A percentile compares a stretch with the other conserved stretches of the same genome.
Evolutionary conservation across 2,329 filamentous ascomycete genomes (phyloP).

Genomic region (Fusarium equiseti): DNA sequence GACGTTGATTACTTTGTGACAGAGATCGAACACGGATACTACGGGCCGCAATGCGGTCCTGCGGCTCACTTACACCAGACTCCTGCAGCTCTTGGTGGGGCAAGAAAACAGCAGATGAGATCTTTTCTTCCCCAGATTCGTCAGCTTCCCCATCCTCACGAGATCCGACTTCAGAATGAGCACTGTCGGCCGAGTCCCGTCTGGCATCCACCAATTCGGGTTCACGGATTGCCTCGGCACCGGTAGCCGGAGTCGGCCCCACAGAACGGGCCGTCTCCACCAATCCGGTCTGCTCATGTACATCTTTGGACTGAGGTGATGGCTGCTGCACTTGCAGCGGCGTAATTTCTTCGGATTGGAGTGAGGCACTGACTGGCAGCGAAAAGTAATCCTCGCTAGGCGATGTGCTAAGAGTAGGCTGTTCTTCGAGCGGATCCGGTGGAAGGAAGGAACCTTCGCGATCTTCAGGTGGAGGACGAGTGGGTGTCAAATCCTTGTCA

Average conservation of each 20-base stretch:
- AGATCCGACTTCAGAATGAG: slow-evolving; percentile 52
- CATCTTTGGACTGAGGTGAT: slow-evolving; percentile 26
- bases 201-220: slow-evolving; percentile 49
- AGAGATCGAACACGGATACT: slow-evolving; percentile 61
- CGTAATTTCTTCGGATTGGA: slow-evolving; percentile 18
- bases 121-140: slow-evolving; percentile 83
- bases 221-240: slow-evolving; percentile 40
- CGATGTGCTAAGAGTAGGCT: slow-evolving; percentile 38
- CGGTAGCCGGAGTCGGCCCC: slow-evolving; percentile 44
- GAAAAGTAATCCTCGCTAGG: slow-evolving; percentile 46
- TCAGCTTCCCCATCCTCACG: slow-evolving; percentile 56
- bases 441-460: slow-evolving; percentile 15
- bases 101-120: slow-evolving; percentile 86
- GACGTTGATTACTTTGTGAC: slow-evolving; percentile 56
- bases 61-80: slow-evolving; percentile 48
- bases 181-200: slow-evolving; percentile 56
- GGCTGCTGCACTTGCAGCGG: slow-evolving; percentile 35
- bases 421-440: slow-evolving; percentile 30
- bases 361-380: slow-evolving; percentile 22
- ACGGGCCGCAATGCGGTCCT: slow-evolving; percentile 56
- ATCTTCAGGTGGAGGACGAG: slow-evolving; percentile 32
- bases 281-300: slow-evolving; percentile 40
- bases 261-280: slow-evolving; percentile 37
- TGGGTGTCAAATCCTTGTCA: slow-evolving; percentile 16
- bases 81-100: slow-evolving; percentile 74